phyloP scores from a whole-genome alignment of 805 yeast species.

The Cyberlindnera subsufficiens region DNA sequence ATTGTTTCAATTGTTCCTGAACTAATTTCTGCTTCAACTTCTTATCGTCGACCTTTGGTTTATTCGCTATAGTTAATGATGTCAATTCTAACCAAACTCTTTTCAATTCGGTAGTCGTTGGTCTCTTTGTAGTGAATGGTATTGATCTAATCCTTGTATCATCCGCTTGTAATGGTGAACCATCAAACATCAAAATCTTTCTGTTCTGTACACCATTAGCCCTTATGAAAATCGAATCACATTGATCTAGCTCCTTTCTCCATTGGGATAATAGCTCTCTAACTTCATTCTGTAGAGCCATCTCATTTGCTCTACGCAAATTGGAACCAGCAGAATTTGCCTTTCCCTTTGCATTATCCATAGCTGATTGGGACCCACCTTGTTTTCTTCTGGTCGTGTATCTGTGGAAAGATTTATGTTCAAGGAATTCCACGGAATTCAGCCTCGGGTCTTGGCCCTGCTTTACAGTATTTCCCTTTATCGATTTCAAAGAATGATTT shows the following conservation, averaged over 20 bases:
- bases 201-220: conserved; percentile 73
- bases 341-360: conserved; percentile 87
- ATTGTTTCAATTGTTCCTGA: conserved; percentile 26
- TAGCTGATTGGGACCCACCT: conserved; percentile 94
- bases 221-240: conserved; percentile 69
- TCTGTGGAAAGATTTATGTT: conserved; percentile 84
- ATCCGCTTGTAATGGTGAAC: conserved; percentile 40
- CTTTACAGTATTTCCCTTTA: conserved; percentile 49
- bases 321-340: conserved; percentile 95
- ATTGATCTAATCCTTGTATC: conserved; percentile 64
- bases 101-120: conserved; percentile 75
- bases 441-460: conserved; percentile 44
- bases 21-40: conserved; percentile 22
- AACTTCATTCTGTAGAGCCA: conserved; percentile 74
- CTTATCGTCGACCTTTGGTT: conserved; percentile 41
- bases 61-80: conserved; percentile 45
- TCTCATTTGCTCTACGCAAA: conserved; percentile 85
- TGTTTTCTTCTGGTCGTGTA: conserved; percentile 96
- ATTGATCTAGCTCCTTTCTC: conserved; percentile 52
- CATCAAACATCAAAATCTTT: conserved; percentile 57
- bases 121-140: conserved; percentile 88
- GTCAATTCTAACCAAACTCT: conserved; percentile 80
- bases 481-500: conserved; percentile 56
- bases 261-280: conserved; percentile 60
- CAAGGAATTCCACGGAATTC: conserved; percentile 60